These are phyloP conservation scores for Talaromyces sp. DNA, from an alignment of 2,329 filamentous ascomycete species.

Conservation along the genomic window DNA sequence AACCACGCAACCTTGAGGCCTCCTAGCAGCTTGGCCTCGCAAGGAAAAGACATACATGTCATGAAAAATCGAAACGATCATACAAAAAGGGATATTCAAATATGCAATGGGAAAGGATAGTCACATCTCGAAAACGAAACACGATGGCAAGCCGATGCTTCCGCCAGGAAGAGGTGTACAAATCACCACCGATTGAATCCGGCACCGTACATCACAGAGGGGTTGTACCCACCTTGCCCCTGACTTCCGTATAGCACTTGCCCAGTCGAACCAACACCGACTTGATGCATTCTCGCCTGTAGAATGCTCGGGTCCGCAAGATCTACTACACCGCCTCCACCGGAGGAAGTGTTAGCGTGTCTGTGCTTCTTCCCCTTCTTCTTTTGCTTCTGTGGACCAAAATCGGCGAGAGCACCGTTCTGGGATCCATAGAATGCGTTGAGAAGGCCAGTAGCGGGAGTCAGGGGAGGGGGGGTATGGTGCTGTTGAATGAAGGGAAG, in stretches of 20 bases:
- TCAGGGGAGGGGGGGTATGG: slow-evolving; percentile 83
- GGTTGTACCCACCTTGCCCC: slow-evolving; percentile 86
- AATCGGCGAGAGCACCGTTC: slow-evolving; percentile 83
- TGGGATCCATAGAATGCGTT: slow-evolving; percentile 86
- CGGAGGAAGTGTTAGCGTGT: slow-evolving; percentile 99
- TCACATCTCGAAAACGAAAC: slow-evolving; percentile 11
- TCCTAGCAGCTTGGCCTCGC: slow-evolving; percentile 15
- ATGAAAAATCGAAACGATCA: slow-evolving; percentile 25
- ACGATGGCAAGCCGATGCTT: slow-evolving; percentile 16
- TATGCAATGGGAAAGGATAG: slow-evolving; percentile 23
- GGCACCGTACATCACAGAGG: slow-evolving; percentile 73
- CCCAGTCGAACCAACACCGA: slow-evolving; percentile 70
- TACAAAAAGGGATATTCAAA: slow-evolving; percentile 18
- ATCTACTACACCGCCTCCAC: slow-evolving; percentile 99
- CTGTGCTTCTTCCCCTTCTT: slow-evolving; percentile 99
- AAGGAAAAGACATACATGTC: slow-evolving; percentile 23
- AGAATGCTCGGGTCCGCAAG: slow-evolving; percentile 99
- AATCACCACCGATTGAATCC: slow-evolving; percentile 65
- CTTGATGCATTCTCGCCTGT: slow-evolving; percentile 94
- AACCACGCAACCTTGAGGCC: not conserved
- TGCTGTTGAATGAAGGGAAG: slow-evolving; percentile 89
- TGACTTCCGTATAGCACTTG: slow-evolving; percentile 89
- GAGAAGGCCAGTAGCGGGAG: slow-evolving; percentile 86
- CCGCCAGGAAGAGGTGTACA: slow-evolving; percentile 21
- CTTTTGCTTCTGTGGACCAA: slow-evolving; percentile 90